Conservation (phyloP, 2,329 filamentous ascomycete species). For the Diaporthe citriasiana region DNA sequence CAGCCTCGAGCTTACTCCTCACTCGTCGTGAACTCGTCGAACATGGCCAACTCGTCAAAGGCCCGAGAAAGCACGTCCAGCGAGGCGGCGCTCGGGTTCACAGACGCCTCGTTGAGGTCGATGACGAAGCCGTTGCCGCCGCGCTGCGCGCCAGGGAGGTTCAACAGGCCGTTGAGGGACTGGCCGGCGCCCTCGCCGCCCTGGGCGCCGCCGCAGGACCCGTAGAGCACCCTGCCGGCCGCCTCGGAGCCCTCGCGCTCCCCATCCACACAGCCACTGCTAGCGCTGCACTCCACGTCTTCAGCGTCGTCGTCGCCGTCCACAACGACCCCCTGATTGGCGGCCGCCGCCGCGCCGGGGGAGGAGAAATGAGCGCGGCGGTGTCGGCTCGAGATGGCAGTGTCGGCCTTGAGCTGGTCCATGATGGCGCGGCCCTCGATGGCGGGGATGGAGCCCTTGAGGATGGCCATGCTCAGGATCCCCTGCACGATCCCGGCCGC, state of each 20-base stretch:
- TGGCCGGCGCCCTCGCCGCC: too few species aligned
- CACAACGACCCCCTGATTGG: not conserved
- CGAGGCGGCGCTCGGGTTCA: conserved; percentile 25
- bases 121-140: conserved; percentile 28
- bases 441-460: conserved; percentile 38
- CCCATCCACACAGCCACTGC: not conserved
- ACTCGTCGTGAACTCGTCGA: conserved; percentile 23
- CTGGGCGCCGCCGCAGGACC: not conserved
- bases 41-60: conserved; percentile 32
- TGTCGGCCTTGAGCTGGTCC: conserved; percentile 1
- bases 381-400: not conserved
- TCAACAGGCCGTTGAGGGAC: not conserved
- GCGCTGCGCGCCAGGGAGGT: not conserved
- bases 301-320: not conserved
- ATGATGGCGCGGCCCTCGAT: conserved; percentile 40
- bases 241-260: not conserved
- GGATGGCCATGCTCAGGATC: conserved; percentile 47
- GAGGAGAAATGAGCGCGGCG: not conserved
- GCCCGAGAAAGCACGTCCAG: conserved; percentile 13
- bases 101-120: conserved; percentile 36
- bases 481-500: conserved; percentile 46
- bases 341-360: not conserved
- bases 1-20: not conserved
- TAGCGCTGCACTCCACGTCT: not conserved
- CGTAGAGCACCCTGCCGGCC: not conserved